phyloP scores from a whole-genome alignment of 2,329 filamentous ascomycete species.

The Calonectria pteridis region DNA sequence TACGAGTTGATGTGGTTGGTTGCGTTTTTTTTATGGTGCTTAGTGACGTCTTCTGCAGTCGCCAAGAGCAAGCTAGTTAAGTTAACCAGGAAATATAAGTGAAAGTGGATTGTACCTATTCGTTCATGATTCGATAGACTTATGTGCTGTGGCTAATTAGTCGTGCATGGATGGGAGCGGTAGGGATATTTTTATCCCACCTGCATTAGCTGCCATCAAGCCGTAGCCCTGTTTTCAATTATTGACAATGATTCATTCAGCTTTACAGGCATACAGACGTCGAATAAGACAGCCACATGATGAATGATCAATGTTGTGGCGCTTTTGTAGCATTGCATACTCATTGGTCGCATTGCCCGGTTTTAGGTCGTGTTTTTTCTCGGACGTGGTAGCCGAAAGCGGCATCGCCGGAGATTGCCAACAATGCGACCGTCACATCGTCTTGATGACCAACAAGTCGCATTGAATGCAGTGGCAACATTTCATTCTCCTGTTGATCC shows the following conservation, averaged over 20 bases:
- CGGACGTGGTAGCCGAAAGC: neutral
- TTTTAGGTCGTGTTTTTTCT: neutral
- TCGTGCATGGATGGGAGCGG: neutral
- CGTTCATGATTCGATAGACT: neutral
- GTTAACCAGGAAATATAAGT: neutral
- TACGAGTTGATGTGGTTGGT: neutral
- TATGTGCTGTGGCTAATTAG: neutral
- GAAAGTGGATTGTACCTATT: neutral
- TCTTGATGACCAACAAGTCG: neutral
- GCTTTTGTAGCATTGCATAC: neutral
- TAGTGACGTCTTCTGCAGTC: neutral
- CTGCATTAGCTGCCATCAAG: neutral
- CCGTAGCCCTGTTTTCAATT: neutral
- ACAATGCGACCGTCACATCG: constrained; percentile 5
- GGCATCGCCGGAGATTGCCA: neutral
- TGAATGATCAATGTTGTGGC: neutral
- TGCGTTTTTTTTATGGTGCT: neutral
- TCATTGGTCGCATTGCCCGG: constrained; percentile 1
- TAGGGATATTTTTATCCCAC: neutral
- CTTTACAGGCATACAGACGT: neutral
- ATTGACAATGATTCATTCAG: neutral
- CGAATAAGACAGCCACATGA: neutral
- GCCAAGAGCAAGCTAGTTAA: neutral
- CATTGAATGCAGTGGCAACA: neutral
- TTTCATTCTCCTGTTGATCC: neutral